Evolutionary conservation across 257 asterid species (phyloP).

Genomic region (Scutellaria barbata): DNA sequence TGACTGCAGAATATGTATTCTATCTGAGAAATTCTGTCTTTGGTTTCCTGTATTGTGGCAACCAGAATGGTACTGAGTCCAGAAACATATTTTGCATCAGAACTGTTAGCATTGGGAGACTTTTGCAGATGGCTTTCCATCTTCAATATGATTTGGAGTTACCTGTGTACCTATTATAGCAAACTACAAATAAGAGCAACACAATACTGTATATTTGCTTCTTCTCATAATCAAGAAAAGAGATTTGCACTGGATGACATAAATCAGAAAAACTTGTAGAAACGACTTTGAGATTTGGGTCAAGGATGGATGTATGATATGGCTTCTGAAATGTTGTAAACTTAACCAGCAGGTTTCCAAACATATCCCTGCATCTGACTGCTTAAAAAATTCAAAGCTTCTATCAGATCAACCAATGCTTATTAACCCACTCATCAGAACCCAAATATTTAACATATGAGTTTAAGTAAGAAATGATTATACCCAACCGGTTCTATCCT

Average conservation of each 20-base stretch:
- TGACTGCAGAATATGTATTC: conserved; percentile 87
- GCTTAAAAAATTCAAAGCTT: conserved; percentile 10
- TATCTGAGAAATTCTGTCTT: conserved; percentile 88
- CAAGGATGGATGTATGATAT: conserved; percentile 17
- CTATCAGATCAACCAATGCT: conserved; percentile 16
- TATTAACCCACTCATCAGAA: conserved; percentile 7
- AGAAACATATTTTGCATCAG: conserved; percentile 69
- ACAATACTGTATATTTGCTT: background rate
- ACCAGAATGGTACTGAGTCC: conserved; percentile 82
- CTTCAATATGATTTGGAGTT: conserved; percentile 24
- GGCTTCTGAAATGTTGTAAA: conserved; percentile 11
- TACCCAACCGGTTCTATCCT: background rate
- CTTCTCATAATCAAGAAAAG: conserved; percentile 10
- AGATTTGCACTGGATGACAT: background rate
- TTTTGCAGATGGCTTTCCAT: conserved; percentile 60
- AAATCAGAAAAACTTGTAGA: background rate
- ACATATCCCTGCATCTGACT: background rate
- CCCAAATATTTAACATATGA: conserved; percentile 1
- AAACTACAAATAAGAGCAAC: conserved; percentile 21
- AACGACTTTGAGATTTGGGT: conserved; percentile 5
- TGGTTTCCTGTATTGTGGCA: conserved; percentile 85
- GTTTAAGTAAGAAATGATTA: conserved; percentile 6
- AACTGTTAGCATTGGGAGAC: conserved; percentile 49
- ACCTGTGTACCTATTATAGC: conserved; percentile 28
- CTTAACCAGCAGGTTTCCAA: conserved; percentile 3